Evolutionary conservation across 2,329 filamentous ascomycete species (phyloP).

Genomic region (Penicillium sp.): DNA sequence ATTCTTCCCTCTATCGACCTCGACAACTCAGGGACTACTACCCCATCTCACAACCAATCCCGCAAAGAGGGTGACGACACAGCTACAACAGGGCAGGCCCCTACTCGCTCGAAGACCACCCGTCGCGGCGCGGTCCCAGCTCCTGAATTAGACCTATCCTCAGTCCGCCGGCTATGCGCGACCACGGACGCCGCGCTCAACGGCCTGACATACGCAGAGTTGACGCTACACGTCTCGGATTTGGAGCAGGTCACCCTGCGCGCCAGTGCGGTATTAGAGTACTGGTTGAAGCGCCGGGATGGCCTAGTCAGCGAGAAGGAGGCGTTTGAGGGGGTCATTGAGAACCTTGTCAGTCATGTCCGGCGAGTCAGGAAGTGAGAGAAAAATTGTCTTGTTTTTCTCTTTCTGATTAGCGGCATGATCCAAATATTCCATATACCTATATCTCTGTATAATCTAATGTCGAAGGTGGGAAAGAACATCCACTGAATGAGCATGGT

Average conservation of each 20-base stretch:
- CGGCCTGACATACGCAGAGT: conserved; percentile 78
- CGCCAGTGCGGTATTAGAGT: conserved; percentile 79
- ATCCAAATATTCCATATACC: conserved; percentile 29
- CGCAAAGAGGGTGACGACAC: conserved; percentile 38
- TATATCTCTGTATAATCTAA: conserved; percentile 35
- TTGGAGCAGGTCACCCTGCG: conserved; percentile 72
- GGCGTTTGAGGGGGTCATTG: conserved; percentile 94
- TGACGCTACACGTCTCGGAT: conserved; percentile 72
- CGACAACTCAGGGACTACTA: conserved; percentile 60
- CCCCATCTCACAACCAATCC: conserved; percentile 54
- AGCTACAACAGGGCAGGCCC: conserved; percentile 36
- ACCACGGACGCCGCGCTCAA: conserved; percentile 83
- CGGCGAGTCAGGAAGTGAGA: conserved; percentile 77
- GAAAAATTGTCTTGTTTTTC: background rate
- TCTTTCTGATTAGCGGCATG: conserved; percentile 9
- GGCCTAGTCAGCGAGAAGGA: conserved; percentile 89
- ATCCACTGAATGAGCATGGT: conserved; percentile 22
- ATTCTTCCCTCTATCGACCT: conserved; percentile 80
- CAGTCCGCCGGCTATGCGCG: conserved; percentile 76
- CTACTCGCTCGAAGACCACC: conserved; percentile 36
- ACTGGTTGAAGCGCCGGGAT: conserved; percentile 86
- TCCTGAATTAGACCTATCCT: conserved; percentile 78
- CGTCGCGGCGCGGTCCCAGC: conserved; percentile 64
- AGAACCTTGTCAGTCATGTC: conserved; percentile 91
- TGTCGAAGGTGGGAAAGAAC: conserved; percentile 17